Evolutionary conservation across 2,329 filamentous ascomycete genomes (phyloP).

Genomic region (Cryphonectria japonica): DNA sequence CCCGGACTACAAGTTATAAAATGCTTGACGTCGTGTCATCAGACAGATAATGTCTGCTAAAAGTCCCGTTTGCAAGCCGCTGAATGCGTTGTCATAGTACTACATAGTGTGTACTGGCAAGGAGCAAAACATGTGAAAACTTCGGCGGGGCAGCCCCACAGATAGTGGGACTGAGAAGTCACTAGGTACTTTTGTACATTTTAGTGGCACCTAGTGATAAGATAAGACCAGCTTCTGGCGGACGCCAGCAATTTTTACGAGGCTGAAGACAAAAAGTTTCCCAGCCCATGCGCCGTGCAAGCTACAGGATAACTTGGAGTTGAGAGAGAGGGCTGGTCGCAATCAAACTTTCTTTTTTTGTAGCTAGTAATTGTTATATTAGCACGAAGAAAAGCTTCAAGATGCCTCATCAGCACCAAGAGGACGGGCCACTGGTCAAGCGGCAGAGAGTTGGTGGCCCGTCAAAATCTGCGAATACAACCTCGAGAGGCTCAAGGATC

Average conservation of each 20-base stretch:
- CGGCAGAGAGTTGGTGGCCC: slow-evolving; percentile 68
- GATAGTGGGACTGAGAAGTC: neutral
- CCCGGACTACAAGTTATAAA: neutral
- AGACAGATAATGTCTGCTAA: neutral
- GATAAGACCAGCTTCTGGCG: slow-evolving; percentile 22
- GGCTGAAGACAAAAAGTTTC: slow-evolving; percentile 14
- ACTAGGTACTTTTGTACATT: neutral
- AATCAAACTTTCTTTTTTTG: neutral
- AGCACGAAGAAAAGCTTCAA: slow-evolving; percentile 29
- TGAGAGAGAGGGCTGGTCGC: neutral
- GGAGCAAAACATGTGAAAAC: neutral
- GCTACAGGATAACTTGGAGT: neutral
- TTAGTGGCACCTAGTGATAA: slow-evolving; percentile 2
- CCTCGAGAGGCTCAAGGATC: slow-evolving; percentile 68
- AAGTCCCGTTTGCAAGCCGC: neutral
- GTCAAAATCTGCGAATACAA: slow-evolving; percentile 42
- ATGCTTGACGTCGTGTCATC: neutral
- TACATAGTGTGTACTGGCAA: neutral
- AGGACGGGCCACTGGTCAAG: slow-evolving; percentile 70
- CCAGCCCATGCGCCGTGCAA: neutral
- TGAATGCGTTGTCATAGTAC: neutral
- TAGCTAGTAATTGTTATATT: neutral
- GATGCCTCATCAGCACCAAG: slow-evolving; percentile 60
- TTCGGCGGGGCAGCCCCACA: neutral
- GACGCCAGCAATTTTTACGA: slow-evolving; percentile 17